Evolutionary conservation across 1,139 yeast genomes (phyloP), one percentile per base, ranked within the genome.

Genomic region (Suhomyces ambrosiae): DNA sequence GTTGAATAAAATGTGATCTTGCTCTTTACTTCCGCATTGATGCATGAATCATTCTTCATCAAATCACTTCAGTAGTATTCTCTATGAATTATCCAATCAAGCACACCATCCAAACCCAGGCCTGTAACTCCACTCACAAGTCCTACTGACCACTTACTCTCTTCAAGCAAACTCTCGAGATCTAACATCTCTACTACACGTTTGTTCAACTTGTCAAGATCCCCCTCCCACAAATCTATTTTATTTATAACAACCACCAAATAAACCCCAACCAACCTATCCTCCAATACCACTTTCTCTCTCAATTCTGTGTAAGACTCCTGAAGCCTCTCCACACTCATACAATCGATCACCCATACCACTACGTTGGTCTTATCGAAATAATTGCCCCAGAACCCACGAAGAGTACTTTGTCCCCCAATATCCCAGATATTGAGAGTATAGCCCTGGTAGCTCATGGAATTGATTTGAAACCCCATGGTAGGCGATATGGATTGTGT

Each of bases 361-460:
- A 90, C 69, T 10, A 80, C 77, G 52, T 90, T 92, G 5, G 96
- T 86, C 49, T 79, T 80, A 46, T 89, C 97, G 55, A 86, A 89
- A 61, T 89, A 88, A 61, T 89, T 89, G 41, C 86, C 80, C 97
- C 97, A 88, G 58, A 88, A 88, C 14, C 87, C 80, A 32, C 96
- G 70, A 33, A 88, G 63, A 12, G 86, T 75, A 10, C 75, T 67
- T 57, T 89, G 96, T 0, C 97, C 97, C 2, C 97, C 97, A 8
- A 89, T 80, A 54, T 88, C 97, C 97, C 90, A 83, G 26, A 81
- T 56, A 42, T 80, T 79, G 33, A 68, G 51, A 26, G 59, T 61
- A 47, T 45, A 63, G 18, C 52, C 60, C 3, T 56, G 44, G 45
- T 62, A 54, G 3, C 46, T 40, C 6, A 74, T 48, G 4, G 79